phyloP scores from a whole-genome alignment of 164 flowering plant genomes.

The Vitis cinerea region DNA sequence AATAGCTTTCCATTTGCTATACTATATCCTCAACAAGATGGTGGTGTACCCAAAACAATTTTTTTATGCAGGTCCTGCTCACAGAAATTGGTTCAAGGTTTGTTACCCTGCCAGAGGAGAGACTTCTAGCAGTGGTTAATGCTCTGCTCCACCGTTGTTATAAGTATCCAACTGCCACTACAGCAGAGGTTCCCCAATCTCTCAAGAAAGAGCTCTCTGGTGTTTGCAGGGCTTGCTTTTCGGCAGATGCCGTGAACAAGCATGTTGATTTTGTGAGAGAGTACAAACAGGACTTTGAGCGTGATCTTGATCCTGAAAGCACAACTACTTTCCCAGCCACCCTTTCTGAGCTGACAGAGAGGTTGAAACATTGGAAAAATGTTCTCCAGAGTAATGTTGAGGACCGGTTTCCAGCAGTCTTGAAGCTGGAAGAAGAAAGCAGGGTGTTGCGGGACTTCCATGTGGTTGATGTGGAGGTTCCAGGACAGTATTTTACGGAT shows the following conservation, averaged over 20 bases:
- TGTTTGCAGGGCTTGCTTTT: constrained; percentile 97
- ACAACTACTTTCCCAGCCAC: constrained; percentile 85
- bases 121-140: constrained; percentile 95
- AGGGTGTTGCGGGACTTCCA: constrained; percentile 92
- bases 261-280: constrained; percentile 98
- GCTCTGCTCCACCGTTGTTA: constrained; percentile 96
- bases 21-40: no score
- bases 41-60: not conserved
- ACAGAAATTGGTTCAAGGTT: constrained; percentile 98
- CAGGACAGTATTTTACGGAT: constrained; percentile 93
- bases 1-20: no score
- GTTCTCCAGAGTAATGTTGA: constrained; percentile 96
- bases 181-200: constrained; percentile 96
- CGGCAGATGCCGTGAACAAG: constrained; percentile 97
- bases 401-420: constrained; percentile 96
- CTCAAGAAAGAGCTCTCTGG: constrained; percentile 99
- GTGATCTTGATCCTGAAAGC: constrained; percentile 97
- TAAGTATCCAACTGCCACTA: constrained; percentile 96
- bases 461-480: constrained; percentile 98
- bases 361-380: constrained; percentile 98
- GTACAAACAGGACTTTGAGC: constrained; percentile 96
- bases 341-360: constrained; percentile 85
- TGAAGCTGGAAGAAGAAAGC: constrained; percentile 98
- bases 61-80: constrained; percentile 63
- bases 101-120: constrained; percentile 97